These are phyloP conservation scores for Cantharellus anzutake DNA, from an alignment of 768 basidiomycete species.

Conservation along the genomic window DNA sequence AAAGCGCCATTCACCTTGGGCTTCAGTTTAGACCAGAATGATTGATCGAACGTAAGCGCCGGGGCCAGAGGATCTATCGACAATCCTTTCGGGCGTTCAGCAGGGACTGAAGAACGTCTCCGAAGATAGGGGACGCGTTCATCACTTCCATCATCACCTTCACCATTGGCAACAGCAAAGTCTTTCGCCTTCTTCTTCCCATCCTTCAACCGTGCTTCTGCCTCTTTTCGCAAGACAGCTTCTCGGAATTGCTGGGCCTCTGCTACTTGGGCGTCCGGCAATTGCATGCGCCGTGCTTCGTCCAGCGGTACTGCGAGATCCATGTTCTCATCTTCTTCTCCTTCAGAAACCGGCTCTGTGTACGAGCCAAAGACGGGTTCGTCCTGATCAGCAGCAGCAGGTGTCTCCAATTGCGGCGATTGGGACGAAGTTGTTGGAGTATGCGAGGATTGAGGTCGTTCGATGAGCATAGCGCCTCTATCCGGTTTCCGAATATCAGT, in stretches of 20 bases:
- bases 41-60: slow-evolving; percentile 68
- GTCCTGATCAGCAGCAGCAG: slow-evolving; percentile 19
- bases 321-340: slow-evolving; percentile 73
- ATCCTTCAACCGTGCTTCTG: background rate
- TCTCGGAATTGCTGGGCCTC: slow-evolving; percentile 80
- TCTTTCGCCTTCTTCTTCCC: slow-evolving; percentile 25
- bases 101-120: background rate
- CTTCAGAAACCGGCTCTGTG: slow-evolving; percentile 84
- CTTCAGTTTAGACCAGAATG: slow-evolving; percentile 45
- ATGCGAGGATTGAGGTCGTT: slow-evolving; percentile 42
- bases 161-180: slow-evolving; percentile 10
- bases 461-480: slow-evolving; percentile 50
- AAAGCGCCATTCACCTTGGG: slow-evolving; percentile 12
- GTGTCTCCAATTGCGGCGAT: slow-evolving; percentile 27
- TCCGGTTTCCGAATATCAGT: slow-evolving; percentile 88
- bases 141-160: slow-evolving; percentile 14
- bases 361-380: slow-evolving; percentile 25
- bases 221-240: slow-evolving; percentile 25
- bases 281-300: slow-evolving; percentile 62
- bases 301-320: slow-evolving; percentile 51
- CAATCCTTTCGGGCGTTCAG: slow-evolving; percentile 18
- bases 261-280: slow-evolving; percentile 52
- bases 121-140: slow-evolving; percentile 24
- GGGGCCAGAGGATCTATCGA: slow-evolving; percentile 79
- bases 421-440: slow-evolving; percentile 12